phyloP scores from a whole-genome alignment of 2,329 filamentous ascomycete genomes.

The Pezicula radicicola region DNA sequence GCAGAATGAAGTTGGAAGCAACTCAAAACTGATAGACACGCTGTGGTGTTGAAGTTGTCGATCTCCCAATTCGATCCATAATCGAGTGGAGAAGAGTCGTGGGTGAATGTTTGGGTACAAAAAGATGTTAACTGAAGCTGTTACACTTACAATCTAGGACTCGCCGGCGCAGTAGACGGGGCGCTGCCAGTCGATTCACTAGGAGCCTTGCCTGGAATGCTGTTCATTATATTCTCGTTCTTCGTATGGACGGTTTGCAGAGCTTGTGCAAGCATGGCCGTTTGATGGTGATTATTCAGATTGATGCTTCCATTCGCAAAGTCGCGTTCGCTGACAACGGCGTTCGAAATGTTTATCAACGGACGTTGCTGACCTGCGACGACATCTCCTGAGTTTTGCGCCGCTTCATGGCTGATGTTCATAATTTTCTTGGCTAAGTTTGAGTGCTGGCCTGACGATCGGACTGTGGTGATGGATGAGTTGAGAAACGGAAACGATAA shows the following conservation, averaged over 20 bases:
- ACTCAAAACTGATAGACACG: neutral
- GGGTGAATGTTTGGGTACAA: neutral
- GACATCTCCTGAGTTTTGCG: neutral
- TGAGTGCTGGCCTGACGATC: constrained; percentile 7
- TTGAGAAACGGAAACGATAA: no score
- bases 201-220: constrained; percentile 9
- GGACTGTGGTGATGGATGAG: neutral
- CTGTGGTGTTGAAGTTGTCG: no score
- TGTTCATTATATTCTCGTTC: constrained; percentile 5
- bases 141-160: constrained; percentile 28
- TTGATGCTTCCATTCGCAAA: no score
- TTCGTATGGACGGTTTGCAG: constrained; percentile 1
- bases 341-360: neutral
- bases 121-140: neutral
- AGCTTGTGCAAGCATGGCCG: neutral
- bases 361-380: neutral
- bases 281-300: no score
- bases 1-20: neutral
- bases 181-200: constrained; percentile 19
- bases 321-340: no score
- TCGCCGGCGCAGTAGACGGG: constrained; percentile 26
- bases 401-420: constrained; percentile 1
- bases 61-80: neutral
- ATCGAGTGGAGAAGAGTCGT: neutral
- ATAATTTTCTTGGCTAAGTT: constrained; percentile 9